These are phyloP conservation scores for Phyllosticta citribraziliensis DNA, from an alignment of 2,329 filamentous ascomycete genomes.

Conservation along the genomic window DNA sequence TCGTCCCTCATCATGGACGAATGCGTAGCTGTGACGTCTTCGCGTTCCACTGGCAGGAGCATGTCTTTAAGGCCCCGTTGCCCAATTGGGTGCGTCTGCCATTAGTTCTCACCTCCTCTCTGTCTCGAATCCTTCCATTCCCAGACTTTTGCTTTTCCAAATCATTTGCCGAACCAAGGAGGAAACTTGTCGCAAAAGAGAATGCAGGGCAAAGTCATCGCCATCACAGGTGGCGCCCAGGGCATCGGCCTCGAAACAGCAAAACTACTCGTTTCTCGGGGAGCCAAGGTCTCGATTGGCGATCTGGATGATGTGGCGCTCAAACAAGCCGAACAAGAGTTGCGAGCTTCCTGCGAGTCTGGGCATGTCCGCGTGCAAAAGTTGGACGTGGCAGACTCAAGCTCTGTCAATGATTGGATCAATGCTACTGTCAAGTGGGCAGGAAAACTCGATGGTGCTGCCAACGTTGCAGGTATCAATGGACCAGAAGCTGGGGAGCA, in stretches of 20 bases:
- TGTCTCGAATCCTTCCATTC: not conserved
- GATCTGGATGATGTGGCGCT: constrained; percentile 25
- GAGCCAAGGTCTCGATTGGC: constrained; percentile 30
- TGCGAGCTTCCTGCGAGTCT: constrained; percentile 1
- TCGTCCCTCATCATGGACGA: not conserved
- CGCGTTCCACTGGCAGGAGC: not conserved
- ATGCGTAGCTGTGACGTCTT: not conserved
- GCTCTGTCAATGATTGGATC: constrained; percentile 28
- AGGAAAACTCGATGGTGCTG: constrained; percentile 29
- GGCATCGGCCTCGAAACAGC: constrained; percentile 31
- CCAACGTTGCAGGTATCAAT: constrained; percentile 34
- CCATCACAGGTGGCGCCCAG: constrained; percentile 27
- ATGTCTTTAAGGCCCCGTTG: not conserved
- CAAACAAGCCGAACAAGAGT: constrained; percentile 1
- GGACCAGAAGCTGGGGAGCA: constrained; percentile 25
- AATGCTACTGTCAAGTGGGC: constrained; percentile 22
- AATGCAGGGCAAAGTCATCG: constrained; percentile 14
- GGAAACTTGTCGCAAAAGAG: not conserved
- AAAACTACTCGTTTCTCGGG: constrained; percentile 22
- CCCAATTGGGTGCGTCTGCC: not conserved
- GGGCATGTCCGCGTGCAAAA: constrained; percentile 6
- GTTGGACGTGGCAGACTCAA: constrained; percentile 25
- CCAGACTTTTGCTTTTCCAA: not conserved
- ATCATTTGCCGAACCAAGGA: not conserved
- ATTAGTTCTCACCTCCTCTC: not conserved